Evolutionary conservation across 208 protist genomes (phyloP).

Genomic region (Angomonas ambiguus): DNA sequence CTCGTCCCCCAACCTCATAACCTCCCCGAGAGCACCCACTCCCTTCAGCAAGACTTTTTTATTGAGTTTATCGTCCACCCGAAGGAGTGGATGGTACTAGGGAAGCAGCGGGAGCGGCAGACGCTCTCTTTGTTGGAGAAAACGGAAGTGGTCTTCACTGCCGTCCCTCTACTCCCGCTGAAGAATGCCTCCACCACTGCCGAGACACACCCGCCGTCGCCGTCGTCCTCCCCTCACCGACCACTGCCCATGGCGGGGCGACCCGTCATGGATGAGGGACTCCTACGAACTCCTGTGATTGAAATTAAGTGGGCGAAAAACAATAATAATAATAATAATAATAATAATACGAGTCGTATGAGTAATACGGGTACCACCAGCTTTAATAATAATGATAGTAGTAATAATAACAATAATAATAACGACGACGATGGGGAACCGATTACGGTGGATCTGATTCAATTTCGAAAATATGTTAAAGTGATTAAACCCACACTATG

Average conservation of each 20-base stretch:
- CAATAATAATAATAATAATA: no score
- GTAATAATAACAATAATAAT: background rate
- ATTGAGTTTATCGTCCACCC: slow-evolving; percentile 59
- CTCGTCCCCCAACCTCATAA: slow-evolving; percentile 72
- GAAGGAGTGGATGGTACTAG: slow-evolving; percentile 75
- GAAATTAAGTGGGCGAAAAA: no score
- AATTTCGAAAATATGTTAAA: slow-evolving; percentile 52
- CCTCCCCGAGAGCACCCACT: slow-evolving; percentile 64
- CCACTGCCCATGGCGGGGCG: no score
- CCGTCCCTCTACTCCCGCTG: slow-evolving; percentile 52
- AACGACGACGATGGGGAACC: background rate
- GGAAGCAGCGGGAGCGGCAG: slow-evolving; percentile 59
- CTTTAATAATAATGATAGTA: background rate
- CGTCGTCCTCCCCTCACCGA: no score
- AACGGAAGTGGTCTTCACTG: slow-evolving; percentile 58
- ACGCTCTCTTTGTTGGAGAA: slow-evolving; percentile 72
- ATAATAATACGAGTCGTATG: no score
- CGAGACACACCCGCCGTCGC: no score
- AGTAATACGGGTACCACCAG: background rate
- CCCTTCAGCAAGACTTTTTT: slow-evolving; percentile 75
- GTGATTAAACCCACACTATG: slow-evolving; percentile 32
- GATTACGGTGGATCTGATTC: slow-evolving; percentile 69
- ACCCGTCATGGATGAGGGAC: no score
- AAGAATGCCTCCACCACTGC: no score
- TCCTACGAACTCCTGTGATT: no score